Conservation (phyloP, 139 green algal species). For the Coelastrella sp. region DNA sequence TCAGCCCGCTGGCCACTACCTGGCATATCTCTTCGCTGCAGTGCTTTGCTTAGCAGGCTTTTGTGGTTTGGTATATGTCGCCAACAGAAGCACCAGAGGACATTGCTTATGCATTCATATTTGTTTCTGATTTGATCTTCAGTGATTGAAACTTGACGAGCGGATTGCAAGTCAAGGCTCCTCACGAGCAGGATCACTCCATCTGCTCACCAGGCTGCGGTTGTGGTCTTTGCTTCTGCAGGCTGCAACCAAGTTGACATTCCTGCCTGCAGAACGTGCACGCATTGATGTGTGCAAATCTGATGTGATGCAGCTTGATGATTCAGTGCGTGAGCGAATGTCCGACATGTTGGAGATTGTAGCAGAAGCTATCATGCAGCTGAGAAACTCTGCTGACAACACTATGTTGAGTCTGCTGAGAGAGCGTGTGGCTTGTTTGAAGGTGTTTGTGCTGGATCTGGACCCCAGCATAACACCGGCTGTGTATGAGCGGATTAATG, state of each 20-base stretch:
- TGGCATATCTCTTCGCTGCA: too few species aligned
- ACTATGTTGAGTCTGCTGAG: slow-evolving; percentile 10
- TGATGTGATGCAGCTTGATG: slow-evolving; percentile 34
- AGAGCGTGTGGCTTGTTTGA: slow-evolving; percentile 30
- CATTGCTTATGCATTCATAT: too few species aligned
- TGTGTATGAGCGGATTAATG: slow-evolving; percentile 36
- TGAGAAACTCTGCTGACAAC: not conserved
- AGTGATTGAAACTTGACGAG: too few species aligned
- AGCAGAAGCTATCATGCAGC: not conserved
- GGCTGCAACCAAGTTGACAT: slow-evolving; percentile 2
- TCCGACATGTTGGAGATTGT: slow-evolving; percentile 14
- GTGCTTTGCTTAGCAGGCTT: too few species aligned
- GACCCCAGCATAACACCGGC: slow-evolving; percentile 33
- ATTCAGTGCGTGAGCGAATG: slow-evolving; percentile 43
- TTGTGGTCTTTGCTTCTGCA: too few species aligned
- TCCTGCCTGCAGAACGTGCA: slow-evolving; percentile 27
- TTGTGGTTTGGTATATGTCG: too few species aligned
- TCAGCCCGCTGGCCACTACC: too few species aligned
- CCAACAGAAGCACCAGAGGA: too few species aligned
- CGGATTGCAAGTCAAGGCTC: too few species aligned
- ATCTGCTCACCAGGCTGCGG: too few species aligned
- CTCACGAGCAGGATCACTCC: too few species aligned
- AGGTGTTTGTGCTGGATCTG: slow-evolving; percentile 51
- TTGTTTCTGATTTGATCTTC: too few species aligned
- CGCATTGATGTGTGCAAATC: slow-evolving; percentile 33